A percentile compares a stretch with the other conserved stretches of the same genome.
These are phyloP conservation scores for Lactarius trivialis DNA, from an alignment of 768 basidiomycete genomes.

Conservation along the genomic window DNA sequence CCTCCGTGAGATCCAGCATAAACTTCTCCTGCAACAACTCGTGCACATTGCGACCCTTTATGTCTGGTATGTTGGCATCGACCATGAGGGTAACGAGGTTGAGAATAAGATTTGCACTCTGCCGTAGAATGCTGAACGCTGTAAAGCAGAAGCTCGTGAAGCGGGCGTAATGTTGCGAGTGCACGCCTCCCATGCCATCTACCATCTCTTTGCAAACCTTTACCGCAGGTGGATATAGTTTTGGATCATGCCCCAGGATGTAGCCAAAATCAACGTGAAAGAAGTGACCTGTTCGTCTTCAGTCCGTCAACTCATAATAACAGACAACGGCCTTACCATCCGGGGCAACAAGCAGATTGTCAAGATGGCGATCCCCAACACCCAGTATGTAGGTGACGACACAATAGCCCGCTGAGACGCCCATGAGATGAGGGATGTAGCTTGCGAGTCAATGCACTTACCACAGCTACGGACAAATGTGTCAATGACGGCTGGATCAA, in stretches of 20 bases:
- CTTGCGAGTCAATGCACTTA: slow-evolving; percentile 34
- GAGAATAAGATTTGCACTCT: slow-evolving; percentile 94
- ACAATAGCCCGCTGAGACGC: slow-evolving; percentile 84
- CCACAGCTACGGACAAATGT: slow-evolving; percentile 97
- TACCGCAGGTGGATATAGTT: slow-evolving; percentile 95
- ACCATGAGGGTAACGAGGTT: slow-evolving; percentile 97
- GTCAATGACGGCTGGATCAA: slow-evolving; percentile 91
- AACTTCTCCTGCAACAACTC: slow-evolving; percentile 96
- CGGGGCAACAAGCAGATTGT: slow-evolving; percentile 87
- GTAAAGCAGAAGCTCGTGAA: slow-evolving; percentile 98
- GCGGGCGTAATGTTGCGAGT: slow-evolving; percentile 89
- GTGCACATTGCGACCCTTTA: slow-evolving; percentile 84
- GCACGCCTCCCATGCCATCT: slow-evolving; percentile 97
- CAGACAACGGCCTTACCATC: slow-evolving; percentile 52
- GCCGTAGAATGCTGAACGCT: slow-evolving; percentile 93
- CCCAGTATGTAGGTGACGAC: slow-evolving; percentile 95
- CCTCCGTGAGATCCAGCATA: slow-evolving; percentile 86
- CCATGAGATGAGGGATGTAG: not conserved
- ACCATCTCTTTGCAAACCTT: slow-evolving; percentile 99
- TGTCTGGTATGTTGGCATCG: slow-evolving; percentile 95
- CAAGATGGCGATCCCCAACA: slow-evolving; percentile 94
- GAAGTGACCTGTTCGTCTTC: slow-evolving; percentile 64
- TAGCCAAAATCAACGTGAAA: slow-evolving; percentile 99
- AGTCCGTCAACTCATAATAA: not conserved
- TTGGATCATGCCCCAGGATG: slow-evolving; percentile 94